Conservation (phyloP, 306 rosid genomes). For the Hippophae rhamnoides region DNA sequence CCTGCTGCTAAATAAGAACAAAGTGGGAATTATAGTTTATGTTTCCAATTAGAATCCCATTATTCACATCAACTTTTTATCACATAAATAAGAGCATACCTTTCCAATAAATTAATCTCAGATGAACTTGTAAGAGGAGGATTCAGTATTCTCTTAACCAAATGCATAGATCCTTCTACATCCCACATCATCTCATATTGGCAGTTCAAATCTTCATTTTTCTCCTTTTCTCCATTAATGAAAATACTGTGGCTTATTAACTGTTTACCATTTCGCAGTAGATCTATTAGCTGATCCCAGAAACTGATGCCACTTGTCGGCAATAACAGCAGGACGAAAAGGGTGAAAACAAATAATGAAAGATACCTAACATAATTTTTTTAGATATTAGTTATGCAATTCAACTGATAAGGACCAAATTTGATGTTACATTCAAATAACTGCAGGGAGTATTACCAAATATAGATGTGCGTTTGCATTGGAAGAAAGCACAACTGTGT, state of each 20-base stretch:
- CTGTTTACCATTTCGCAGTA: conserved; percentile 25
- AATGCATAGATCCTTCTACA: conserved; percentile 78
- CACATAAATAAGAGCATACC: conserved; percentile 28
- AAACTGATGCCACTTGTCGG: conserved; percentile 52
- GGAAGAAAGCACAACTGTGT: conserved; percentile 72
- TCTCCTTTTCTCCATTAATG: conserved; percentile 46
- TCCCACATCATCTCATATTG: conserved; percentile 85
- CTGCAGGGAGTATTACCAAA: conserved; percentile 37
- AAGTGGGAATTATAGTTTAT: no score
- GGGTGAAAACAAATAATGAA: conserved; percentile 42
- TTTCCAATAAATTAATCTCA: conserved; percentile 44
- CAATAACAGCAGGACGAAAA: conserved; percentile 55
- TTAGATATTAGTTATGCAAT: conserved; percentile 1
- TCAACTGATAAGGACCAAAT: neutral
- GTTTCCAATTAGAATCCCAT: no score
- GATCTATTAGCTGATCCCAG: conserved; percentile 34
- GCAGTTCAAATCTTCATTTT: conserved; percentile 56
- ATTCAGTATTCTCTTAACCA: conserved; percentile 53
- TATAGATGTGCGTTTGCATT: conserved; percentile 52
- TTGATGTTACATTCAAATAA: neutral
- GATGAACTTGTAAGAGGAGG: conserved; percentile 26
- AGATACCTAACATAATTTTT: conserved; percentile 44
- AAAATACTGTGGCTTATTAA: conserved; percentile 29
- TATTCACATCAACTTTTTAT: no score
- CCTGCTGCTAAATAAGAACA: conserved; percentile 24